These are phyloP conservation scores for Tuber brumale DNA, from an alignment of 495 filamentous ascomycete genomes.

Conservation along the genomic window DNA sequence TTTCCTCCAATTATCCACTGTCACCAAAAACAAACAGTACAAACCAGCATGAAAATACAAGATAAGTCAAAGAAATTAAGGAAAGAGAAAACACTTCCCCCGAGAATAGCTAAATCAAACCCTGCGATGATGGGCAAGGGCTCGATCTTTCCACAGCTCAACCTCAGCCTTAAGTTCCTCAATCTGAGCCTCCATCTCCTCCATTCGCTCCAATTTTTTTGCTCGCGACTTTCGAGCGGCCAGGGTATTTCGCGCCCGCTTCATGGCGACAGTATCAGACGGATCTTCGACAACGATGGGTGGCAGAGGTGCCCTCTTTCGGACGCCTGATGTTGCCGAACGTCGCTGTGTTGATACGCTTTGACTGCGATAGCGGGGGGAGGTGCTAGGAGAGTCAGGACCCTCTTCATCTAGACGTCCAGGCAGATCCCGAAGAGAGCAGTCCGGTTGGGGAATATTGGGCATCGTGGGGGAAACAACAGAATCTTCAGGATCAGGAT, in stretches of 20 bases:
- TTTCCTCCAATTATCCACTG: background rate
- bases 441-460: slow-evolving; percentile 39
- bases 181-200: slow-evolving; percentile 55
- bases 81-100: slow-evolving; percentile 16
- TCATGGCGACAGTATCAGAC: slow-evolving; percentile 63
- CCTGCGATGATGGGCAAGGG: slow-evolving; percentile 18
- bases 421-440: slow-evolving; percentile 39
- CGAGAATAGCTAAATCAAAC: slow-evolving; percentile 8
- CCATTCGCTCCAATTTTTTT: slow-evolving; percentile 65
- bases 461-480: slow-evolving; percentile 46
- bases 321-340: slow-evolving; percentile 65
- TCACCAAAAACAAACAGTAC: background rate
- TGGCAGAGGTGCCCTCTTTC: slow-evolving; percentile 71
- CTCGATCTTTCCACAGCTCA: slow-evolving; percentile 47
- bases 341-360: slow-evolving; percentile 52
- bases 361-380: slow-evolving; percentile 46
- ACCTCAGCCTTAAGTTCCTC: slow-evolving; percentile 49
- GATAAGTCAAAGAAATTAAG: background rate
- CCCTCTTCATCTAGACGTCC: slow-evolving; percentile 43
- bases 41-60: slow-evolving; percentile 3
- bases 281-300: slow-evolving; percentile 73
- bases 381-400: slow-evolving; percentile 44
- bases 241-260: slow-evolving; percentile 91
- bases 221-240: slow-evolving; percentile 91
- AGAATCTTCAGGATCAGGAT: slow-evolving; percentile 38